Evolutionary conservation across 2,329 filamentous ascomycete genomes (phyloP).

Genomic region (Fusarium sp.): DNA sequence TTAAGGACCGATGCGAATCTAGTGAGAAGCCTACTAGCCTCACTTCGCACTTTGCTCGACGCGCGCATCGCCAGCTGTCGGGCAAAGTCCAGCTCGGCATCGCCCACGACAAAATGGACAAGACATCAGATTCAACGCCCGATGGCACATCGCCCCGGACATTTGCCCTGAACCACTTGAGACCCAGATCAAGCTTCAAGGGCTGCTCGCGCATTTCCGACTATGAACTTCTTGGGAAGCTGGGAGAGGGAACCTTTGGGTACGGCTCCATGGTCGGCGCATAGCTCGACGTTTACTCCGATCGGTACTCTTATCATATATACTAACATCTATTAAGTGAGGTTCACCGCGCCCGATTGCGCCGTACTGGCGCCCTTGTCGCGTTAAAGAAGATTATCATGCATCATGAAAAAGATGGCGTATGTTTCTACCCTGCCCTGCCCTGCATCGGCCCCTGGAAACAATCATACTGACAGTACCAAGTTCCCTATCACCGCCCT

Average conservation of each 20-base stretch:
- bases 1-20: slow-evolving; percentile 37
- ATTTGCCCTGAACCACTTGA: slow-evolving; percentile 69
- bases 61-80: slow-evolving; percentile 39
- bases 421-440: slow-evolving; percentile 57
- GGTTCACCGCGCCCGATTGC: slow-evolving; percentile 89
- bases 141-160: slow-evolving; percentile 65
- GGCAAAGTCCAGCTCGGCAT: slow-evolving; percentile 9
- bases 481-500: slow-evolving; percentile 97
- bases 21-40: slow-evolving; percentile 28
- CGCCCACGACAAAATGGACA: slow-evolving; percentile 49
- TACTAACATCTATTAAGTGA: slow-evolving; percentile 66
- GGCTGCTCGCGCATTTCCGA: slow-evolving; percentile 88
- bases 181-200: slow-evolving; percentile 73
- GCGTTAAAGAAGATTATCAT: slow-evolving; percentile 99
- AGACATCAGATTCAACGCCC: slow-evolving; percentile 49
- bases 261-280: slow-evolving; percentile 56
- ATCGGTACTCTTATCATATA: neutral
- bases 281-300: slow-evolving; percentile 25
- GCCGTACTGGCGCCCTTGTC: slow-evolving; percentile 79
- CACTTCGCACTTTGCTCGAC: slow-evolving; percentile 31
- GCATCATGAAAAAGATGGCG: slow-evolving; percentile 98
- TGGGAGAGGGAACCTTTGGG: slow-evolving; percentile 97
- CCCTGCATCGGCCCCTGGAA: slow-evolving; percentile 7
- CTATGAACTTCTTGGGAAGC: slow-evolving; percentile 83
- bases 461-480: slow-evolving; percentile 23